Conservation (phyloP, 768 basidiomycete species). For the Boletellus emodensis region DNA sequence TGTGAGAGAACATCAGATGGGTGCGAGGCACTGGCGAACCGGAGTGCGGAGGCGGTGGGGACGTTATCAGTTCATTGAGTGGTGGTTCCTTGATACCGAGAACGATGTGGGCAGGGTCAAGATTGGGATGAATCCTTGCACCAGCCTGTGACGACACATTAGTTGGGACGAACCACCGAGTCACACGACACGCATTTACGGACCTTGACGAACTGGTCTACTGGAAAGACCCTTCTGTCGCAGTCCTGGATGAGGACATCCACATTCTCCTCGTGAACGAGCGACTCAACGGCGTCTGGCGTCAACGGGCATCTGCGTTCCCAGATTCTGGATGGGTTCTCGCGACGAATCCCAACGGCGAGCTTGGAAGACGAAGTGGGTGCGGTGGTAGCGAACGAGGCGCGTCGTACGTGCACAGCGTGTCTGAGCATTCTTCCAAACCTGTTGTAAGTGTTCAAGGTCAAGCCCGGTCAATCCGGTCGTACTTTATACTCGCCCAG, state of each 20-base stretch:
- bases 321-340: slow-evolving; percentile 80
- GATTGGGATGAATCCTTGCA: slow-evolving; percentile 55
- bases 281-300: slow-evolving; percentile 62
- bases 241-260: slow-evolving; percentile 75
- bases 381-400: slow-evolving; percentile 19
- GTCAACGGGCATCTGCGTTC: slow-evolving; percentile 83
- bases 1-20: slow-evolving; percentile 91
- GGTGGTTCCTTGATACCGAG: slow-evolving; percentile 90
- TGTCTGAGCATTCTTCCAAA: slow-evolving; percentile 16
- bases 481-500: not conserved
- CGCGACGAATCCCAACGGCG: slow-evolving; percentile 61
- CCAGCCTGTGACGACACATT: slow-evolving; percentile 56
- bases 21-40: slow-evolving; percentile 46
- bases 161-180: not conserved
- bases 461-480: not conserved
- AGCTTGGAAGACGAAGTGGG: slow-evolving; percentile 27
- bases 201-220: slow-evolving; percentile 64
- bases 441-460: not conserved
- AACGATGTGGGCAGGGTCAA: slow-evolving; percentile 66
- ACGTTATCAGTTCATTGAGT: slow-evolving; percentile 53
- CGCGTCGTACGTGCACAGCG: slow-evolving; percentile 16
- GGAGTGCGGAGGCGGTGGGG: slow-evolving; percentile 30
- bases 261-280: slow-evolving; percentile 54
- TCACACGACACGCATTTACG: not conserved
- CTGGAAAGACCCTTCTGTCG: slow-evolving; percentile 66